Base-by-base conservation (phyloP, 768 basidiomycete genomes). In the Punctularia strigosozonata region DNA sequence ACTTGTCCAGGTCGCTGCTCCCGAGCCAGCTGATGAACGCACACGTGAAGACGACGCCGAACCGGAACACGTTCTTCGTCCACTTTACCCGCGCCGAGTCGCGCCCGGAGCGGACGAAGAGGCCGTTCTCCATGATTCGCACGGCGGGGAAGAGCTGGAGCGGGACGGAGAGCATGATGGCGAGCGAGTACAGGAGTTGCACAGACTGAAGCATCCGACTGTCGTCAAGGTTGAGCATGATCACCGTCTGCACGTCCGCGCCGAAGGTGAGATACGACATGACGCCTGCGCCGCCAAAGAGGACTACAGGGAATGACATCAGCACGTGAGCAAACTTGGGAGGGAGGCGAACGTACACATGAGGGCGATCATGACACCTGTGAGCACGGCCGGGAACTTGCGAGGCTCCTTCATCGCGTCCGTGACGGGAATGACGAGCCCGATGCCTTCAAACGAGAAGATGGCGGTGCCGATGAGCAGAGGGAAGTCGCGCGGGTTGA, bases 81-180 rank as follows among this genome's bases (percentile, higher is more conserved):
- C 94, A 98, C 57, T 99, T 98, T 55, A 98, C 84, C 40, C 74
- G 69, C 24, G 63, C 46, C 55, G 89, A 70, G 37, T 57, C 68
- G 58, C 97, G 97, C 35, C 95, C 95, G 49, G 85, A 89, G 36
- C 73, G 73, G 32, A 77, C 77, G 56, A 98, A 97, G 21, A 98
- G 51, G 3, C 86, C 92, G 53, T 97, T 94, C 68, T 99, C 95
- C 62, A 97, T 75, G 52, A 99, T 98, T 38, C 95, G 78, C 34
- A 94, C 80, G 3, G 94, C 95, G 0, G 95, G 95, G 87, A 98
- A 97, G 40, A 97, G 79, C 59, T 98, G 92, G 1, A 98, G 74
- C 1, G 94, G 91, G 6, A 85, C 81, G 12, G 91, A 95, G 31
- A 90, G 73, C 45, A 88, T 62, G 60, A 98, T 98, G 10, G 92